These are phyloP conservation scores for Venturia aucupariae DNA, from an alignment of 2,329 filamentous ascomycete species.

Conservation along the genomic window DNA sequence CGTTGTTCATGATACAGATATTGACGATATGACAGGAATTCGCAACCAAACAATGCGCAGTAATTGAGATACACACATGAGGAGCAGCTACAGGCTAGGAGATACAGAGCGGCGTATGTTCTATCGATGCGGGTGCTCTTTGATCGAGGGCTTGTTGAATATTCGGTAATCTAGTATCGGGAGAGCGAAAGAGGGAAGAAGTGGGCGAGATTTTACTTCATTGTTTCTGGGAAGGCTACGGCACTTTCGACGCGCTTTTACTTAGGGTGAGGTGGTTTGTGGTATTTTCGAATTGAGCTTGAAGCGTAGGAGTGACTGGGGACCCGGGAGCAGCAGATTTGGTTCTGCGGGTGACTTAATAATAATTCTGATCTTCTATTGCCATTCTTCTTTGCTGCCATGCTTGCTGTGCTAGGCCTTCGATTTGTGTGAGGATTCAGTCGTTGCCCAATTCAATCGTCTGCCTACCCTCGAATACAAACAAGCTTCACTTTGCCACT, in stretches of 20 bases:
- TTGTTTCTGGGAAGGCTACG: background rate
- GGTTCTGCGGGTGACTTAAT: background rate
- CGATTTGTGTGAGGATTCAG: too few relatives aligned
- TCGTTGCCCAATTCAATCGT: too few relatives aligned
- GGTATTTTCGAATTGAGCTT: background rate
- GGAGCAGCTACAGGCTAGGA: background rate
- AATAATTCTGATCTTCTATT: conserved; percentile 1
- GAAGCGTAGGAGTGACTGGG: background rate
- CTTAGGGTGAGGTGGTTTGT: background rate
- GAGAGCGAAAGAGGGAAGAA: background rate
- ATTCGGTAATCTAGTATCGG: conserved; percentile 3
- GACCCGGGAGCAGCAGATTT: background rate
- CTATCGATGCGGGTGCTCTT: background rate
- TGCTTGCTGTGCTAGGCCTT: too few relatives aligned
- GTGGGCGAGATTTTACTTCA: background rate
- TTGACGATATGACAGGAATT: background rate
- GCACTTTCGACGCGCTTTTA: background rate
- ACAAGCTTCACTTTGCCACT: too few relatives aligned
- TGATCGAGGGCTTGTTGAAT: conserved; percentile 1
- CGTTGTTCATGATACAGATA: background rate
- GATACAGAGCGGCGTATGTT: background rate
- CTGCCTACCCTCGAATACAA: too few relatives aligned
- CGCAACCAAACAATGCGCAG: background rate
- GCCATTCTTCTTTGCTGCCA: background rate
- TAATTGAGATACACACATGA: conserved; percentile 1